Conservation (phyloP, 2,329 filamentous ascomycete species). For the Aspergillus puulaauensis region DNA sequence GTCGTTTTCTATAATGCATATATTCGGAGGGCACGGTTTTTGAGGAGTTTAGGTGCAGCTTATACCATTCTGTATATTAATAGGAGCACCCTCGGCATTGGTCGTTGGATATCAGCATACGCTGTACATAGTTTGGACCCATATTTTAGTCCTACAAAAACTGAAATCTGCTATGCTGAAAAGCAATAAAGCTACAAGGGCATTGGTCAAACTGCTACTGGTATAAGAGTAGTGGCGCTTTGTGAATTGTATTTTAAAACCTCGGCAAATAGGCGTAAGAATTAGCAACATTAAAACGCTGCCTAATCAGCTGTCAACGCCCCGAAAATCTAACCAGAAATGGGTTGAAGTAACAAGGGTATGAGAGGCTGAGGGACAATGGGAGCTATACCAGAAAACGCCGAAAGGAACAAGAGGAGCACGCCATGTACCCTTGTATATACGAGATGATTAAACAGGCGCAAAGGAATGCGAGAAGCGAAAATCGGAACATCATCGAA, state of each 20-base stretch:
- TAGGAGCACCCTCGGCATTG: background rate
- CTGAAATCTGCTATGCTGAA: background rate
- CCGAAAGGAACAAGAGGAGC: background rate
- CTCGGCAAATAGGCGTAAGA: background rate
- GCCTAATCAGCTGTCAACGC: background rate
- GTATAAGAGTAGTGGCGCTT: background rate
- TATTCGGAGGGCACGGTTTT: background rate
- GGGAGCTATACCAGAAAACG: background rate
- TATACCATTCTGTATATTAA: constrained; percentile 1
- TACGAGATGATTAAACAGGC: background rate
- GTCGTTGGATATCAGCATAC: background rate
- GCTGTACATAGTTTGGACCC: background rate
- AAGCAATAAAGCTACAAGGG: background rate
- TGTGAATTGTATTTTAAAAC: background rate
- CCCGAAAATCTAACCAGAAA: background rate
- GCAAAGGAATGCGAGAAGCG: constrained; percentile 4
- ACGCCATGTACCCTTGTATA: background rate
- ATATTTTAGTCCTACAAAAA: background rate
- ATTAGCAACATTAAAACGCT: constrained; percentile 1
- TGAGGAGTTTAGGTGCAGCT: constrained; percentile 3
- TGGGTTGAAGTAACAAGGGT: background rate
- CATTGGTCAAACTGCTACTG: background rate
- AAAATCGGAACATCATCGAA: background rate
- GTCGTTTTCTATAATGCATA: background rate
- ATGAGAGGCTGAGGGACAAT: background rate